phyloP scores from a whole-genome alignment of 2,329 filamentous ascomycete species.

The Penicillium italicum region DNA sequence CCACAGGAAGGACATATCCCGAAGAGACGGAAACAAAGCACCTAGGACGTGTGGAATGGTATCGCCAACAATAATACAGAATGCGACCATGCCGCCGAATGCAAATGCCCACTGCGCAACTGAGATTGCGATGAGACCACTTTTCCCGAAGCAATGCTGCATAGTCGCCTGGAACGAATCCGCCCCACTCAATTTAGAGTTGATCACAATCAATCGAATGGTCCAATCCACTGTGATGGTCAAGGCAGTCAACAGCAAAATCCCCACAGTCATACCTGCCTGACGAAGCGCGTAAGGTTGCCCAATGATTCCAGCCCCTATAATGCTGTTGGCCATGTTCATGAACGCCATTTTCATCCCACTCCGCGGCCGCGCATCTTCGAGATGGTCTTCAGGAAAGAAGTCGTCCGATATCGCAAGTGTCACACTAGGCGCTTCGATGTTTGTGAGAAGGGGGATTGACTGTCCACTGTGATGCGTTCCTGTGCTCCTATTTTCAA shows the following conservation, averaged over 20 bases:
- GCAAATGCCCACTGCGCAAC: conserved; percentile 97
- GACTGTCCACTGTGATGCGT: conserved; percentile 48
- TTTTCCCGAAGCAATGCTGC: conserved; percentile 86
- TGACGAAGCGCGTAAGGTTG: conserved; percentile 96
- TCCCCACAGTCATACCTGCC: conserved; percentile 78
- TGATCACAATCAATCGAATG: conserved; percentile 92
- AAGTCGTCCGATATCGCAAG: conserved; percentile 61
- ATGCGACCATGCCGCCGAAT: conserved; percentile 97
- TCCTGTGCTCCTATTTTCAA: conserved; percentile 37
- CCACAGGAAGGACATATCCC: conserved; percentile 70
- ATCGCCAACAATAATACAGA: conserved; percentile 95
- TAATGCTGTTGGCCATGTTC: conserved; percentile 99
- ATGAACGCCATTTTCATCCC: conserved; percentile 86
- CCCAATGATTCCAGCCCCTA: conserved; percentile 69
- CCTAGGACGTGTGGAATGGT: conserved; percentile 86
- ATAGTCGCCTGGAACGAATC: conserved; percentile 95
- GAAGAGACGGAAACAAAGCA: conserved; percentile 74
- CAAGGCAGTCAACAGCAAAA: conserved; percentile 71
- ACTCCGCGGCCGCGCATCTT: conserved; percentile 71
- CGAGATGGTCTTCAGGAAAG: conserved; percentile 56
- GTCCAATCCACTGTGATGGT: conserved; percentile 95
- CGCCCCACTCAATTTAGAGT: conserved; percentile 91
- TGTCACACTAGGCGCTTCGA: conserved; percentile 76
- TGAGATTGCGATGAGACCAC: conserved; percentile 83
- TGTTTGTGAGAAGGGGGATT: conserved; percentile 72